These are phyloP conservation scores for Ganoderma sinense DNA, from an alignment of 1,284 basidiomycete species.

Conservation along the genomic window DNA sequence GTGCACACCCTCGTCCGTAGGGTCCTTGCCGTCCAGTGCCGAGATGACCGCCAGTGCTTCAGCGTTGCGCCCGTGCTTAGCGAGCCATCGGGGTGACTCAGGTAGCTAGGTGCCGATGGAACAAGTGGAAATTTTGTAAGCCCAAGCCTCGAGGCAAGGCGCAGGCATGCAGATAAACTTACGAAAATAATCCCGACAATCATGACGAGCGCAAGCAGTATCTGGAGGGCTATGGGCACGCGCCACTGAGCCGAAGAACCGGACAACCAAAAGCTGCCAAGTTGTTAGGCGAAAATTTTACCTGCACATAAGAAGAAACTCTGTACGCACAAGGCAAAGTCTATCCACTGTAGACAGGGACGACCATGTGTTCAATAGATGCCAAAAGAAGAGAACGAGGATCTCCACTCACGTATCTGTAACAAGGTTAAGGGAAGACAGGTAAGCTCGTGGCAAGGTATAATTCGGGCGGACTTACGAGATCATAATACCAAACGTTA, in stretches of 20 bases:
- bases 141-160: not conserved
- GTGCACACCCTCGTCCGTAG: conserved; percentile 58
- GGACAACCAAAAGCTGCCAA: conserved; percentile 55
- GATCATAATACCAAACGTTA: conserved; percentile 76
- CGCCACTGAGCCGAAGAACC: conserved; percentile 70
- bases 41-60: conserved; percentile 73
- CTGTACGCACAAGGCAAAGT: conserved; percentile 58
- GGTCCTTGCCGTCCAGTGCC: conserved; percentile 63
- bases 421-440: conserved; percentile 32
- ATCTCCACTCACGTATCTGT: conserved; percentile 41
- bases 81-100: conserved; percentile 78
- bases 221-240: conserved; percentile 75
- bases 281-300: conserved; percentile 4
- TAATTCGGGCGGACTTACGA: conserved; percentile 51
- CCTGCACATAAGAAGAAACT: not conserved
- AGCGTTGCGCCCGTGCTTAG: conserved; percentile 65
- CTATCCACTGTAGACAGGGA: conserved; percentile 56
- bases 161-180: conserved; percentile 34
- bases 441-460: conserved; percentile 42
- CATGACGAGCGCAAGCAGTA: conserved; percentile 68
- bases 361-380: not conserved
- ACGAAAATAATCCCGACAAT: conserved; percentile 63
- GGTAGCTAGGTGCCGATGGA: conserved; percentile 53
- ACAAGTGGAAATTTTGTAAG: not conserved
- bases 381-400: not conserved